Conservation (phyloP, 805 yeast species). For the Starmerella bacillaris region DNA sequence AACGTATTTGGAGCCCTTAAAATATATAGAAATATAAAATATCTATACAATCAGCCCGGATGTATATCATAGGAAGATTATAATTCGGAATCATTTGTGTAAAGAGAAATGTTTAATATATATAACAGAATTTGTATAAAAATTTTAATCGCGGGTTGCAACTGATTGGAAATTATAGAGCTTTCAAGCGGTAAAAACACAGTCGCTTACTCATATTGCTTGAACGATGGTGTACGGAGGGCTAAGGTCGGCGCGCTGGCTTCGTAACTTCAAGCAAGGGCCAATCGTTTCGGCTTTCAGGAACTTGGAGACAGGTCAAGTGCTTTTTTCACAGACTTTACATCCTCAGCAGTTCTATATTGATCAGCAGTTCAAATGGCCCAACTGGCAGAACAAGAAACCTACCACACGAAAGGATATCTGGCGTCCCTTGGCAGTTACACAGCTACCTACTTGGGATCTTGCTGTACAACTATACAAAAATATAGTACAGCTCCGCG, state of each 20-base stretch:
- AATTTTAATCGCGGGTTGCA: no score
- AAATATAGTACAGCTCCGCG: slow-evolving; percentile 54
- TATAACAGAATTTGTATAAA: no score
- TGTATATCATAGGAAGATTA: no score
- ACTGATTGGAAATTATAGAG: no score
- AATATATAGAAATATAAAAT: no score
- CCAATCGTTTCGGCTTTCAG: slow-evolving; percentile 74
- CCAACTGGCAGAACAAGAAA: slow-evolving; percentile 75
- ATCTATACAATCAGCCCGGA: no score
- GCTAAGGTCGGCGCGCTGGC: slow-evolving; percentile 43
- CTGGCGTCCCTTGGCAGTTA: slow-evolving; percentile 83
- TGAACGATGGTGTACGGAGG: slow-evolving; percentile 19
- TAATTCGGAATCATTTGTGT: no score
- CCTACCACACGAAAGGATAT: slow-evolving; percentile 70
- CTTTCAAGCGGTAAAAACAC: no score
- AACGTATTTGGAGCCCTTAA: no score
- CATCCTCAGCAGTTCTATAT: slow-evolving; percentile 32
- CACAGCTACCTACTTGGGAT: slow-evolving; percentile 26
- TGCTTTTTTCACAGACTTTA: slow-evolving; percentile 72
- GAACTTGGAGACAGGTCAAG: slow-evolving; percentile 78
- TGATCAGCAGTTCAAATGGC: slow-evolving; percentile 53
- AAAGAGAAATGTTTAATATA: no score
- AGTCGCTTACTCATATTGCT: no score
- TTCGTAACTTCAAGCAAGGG: slow-evolving; percentile 42
- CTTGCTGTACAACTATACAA: slow-evolving; percentile 56